Base-by-base conservation (phyloP, 2,329 filamentous ascomycete genomes). In the Capronia coronata region DNA sequence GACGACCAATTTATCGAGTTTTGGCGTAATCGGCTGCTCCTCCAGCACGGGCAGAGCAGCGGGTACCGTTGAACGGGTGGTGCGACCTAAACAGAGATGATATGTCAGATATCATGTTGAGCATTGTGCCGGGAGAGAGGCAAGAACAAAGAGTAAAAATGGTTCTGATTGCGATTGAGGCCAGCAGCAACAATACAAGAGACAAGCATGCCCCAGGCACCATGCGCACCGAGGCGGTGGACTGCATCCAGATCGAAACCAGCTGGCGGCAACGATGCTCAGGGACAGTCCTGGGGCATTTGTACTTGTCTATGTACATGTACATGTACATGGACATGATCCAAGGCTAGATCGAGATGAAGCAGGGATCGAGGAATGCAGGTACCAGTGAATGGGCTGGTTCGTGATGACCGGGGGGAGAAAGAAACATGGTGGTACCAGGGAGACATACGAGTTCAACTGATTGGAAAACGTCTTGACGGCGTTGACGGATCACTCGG, bases 401-500 rank as follows among this genome's bases (percentile, higher is more conserved):
- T 30, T 19, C 34, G 38, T 34, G 40, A 32, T 43, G 38, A 46
- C 44, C 27, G 42, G 38, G 38, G 23, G 23, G 14, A 47, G 19
- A 21, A n/a, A 25, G 21, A n/a, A 37, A n/a, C 32, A 22, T 16
- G 38, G 38, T 41, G 38, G 19, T 35, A 22, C 21, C 43, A 56
- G 46, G 34, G 25, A 23, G 22, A 75, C 88, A 71, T 80, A 95
- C 90, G 89, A 95, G 81, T 93, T 93, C 63, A 96, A 84, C 65
- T 94, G 85, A 76, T 94, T 96, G 78, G 89, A 91, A 84, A 95
- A 96, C 90, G 88, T 95, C 75, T 87, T 95, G 87, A 79, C 84
- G 83, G 76, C 78, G 14, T 68, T 67, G 68, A 32, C 50, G 55
- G 56, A 58, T 49, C 59, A 59, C 57, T 56, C 55, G 50, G 49